Evolutionary conservation across 1,284 basidiomycete species (phyloP), one percentile per base, ranked within the genome.

Genomic region (Marasmius oreades): DNA sequence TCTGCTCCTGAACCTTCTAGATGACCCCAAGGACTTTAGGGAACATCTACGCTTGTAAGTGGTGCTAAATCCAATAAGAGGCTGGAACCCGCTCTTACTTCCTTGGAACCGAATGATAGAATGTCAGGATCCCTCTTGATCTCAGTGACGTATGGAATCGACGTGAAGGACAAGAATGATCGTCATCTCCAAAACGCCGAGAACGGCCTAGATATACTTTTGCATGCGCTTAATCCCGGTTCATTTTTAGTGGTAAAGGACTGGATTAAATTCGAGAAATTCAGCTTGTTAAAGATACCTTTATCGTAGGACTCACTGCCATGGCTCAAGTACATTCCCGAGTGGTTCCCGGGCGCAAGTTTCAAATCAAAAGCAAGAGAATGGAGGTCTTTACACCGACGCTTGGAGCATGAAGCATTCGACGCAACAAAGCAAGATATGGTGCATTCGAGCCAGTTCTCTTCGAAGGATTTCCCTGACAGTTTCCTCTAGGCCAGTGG

Each of bases 271-370:
- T 7, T 50, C 16, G 8, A 4, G 39, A 3, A 18, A 11, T n/a
- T n/a, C 14, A 42, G 39, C n/a, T 5, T 6, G 7, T 42, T 42
- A 4, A 31, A 10, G 10, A 10, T 10, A 14, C 16, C 39, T 1
- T 16, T 42, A 16, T 16, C 16, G 2, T 7, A 46, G 39, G 56
- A 62, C 52, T 44, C 33, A 6, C 31, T 62, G 26, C 61, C 61
- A 5, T 34, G 11, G 26, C 31, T 61, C 2, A 55, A 61, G 37
- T 56, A 60, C 33, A 24, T 60, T 18, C 59, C 59, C 2, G 37
- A 51, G 14, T 60, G 37, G 50, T 45, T 59, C 23, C 58, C 58
- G 22, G 58, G 58, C 20, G 51, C 58, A 5, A 51, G 37, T 4
- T 60, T 58, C 56, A 58, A 60, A 23, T 44, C 11, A 33, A 43